A percentile compares a stretch with the other conserved stretches of the same genome.
These are phyloP conservation scores for Cucurbita maxima DNA, from an alignment of 306 rosid genomes.

Conservation along the genomic window DNA sequence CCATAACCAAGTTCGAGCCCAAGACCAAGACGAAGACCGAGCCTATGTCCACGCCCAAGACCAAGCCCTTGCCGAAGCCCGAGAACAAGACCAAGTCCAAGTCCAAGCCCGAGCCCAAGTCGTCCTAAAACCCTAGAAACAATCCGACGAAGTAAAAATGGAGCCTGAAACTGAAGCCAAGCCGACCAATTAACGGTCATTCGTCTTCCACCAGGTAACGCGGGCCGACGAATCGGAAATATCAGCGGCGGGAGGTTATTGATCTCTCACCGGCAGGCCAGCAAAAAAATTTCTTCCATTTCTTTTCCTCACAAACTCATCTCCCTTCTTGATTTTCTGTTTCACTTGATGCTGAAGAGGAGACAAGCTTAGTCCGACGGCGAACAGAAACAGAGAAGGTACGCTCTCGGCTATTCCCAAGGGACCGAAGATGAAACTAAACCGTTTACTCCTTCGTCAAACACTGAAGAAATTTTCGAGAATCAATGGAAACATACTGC, in stretches of 20 bases:
- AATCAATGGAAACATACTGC: constrained; percentile 16
- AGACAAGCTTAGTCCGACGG: background rate
- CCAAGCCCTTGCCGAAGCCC: background rate
- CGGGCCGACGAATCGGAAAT: background rate
- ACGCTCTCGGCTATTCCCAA: background rate
- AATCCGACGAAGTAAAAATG: background rate
- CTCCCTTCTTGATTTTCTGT: background rate
- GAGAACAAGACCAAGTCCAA: background rate
- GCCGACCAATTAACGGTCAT: background rate
- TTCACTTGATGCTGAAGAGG: background rate
- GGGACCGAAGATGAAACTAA: constrained; percentile 26
- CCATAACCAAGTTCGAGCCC: too few relatives aligned
- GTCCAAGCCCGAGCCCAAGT: background rate
- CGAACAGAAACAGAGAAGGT: background rate
- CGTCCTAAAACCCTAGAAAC: background rate
- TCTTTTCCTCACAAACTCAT: background rate
- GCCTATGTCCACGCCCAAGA: too few relatives aligned
- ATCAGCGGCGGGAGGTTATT: background rate
- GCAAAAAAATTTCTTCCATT: background rate
- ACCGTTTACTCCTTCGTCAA: constrained; percentile 22
- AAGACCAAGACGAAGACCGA: too few relatives aligned
- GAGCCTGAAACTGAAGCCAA: background rate
- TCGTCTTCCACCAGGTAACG: background rate
- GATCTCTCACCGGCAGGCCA: background rate
- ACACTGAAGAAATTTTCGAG: constrained; percentile 16